Conservation (phyloP, 106 monocot genomes). For the Narthecium ossifragum region DNA sequence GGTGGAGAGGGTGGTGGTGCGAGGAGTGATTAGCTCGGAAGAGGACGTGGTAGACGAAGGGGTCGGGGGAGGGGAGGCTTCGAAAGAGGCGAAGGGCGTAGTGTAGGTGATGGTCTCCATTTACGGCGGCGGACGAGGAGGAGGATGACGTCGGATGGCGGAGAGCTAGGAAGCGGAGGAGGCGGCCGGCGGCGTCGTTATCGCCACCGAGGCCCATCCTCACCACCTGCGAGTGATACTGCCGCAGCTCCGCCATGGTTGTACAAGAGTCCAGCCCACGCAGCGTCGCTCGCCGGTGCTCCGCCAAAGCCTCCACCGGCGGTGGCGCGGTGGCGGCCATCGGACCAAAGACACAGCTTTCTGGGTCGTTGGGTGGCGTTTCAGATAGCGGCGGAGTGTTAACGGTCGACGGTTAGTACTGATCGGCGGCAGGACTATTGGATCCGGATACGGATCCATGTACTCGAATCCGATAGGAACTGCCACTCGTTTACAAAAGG, state of each 20-base stretch:
- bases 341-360: no score
- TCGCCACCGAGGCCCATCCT: constrained; percentile 43
- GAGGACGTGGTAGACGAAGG: constrained; percentile 62
- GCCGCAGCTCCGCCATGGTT: constrained; percentile 41
- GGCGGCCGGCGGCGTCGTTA: constrained; percentile 46
- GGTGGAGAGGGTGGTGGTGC: constrained; percentile 5
- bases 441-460: no score
- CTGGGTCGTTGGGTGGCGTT: neutral
- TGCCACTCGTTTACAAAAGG: neutral
- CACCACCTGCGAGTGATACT: constrained; percentile 55
- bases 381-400: neutral
- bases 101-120: no score
- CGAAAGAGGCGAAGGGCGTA: constrained; percentile 46
- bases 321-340: neutral
- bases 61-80: constrained; percentile 35
- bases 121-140: no score
- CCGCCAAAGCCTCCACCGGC: neutral
- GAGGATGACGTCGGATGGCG: constrained; percentile 30
- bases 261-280: constrained; percentile 23
- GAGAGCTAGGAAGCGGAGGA: constrained; percentile 41
- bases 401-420: no score
- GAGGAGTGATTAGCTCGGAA: constrained; percentile 19
- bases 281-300: constrained; percentile 3
- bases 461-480: neutral
- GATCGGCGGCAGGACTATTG: no score